Conservation (phyloP, 352 stramenopile genomes). For the Globisporangium megalacanthum region DNA sequence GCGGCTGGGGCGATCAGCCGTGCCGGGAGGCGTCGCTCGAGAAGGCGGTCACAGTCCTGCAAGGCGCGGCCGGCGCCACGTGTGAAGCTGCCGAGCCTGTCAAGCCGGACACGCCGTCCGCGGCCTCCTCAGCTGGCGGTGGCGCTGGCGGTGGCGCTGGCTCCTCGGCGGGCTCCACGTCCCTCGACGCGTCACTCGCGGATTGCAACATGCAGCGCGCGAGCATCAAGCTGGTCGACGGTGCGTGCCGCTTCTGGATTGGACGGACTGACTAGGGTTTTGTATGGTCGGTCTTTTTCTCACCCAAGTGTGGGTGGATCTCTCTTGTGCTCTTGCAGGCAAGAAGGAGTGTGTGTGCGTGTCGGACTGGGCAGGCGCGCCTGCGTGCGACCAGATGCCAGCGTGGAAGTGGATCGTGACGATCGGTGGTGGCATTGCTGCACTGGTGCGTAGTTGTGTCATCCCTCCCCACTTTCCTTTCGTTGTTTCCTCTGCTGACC, state of each 20-base stretch:
- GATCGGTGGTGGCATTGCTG: conserved; percentile 50
- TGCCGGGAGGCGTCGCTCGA: conserved; percentile 47
- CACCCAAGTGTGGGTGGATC: not conserved
- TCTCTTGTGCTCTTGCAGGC: conserved; percentile 4
- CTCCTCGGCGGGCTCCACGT: conserved; percentile 9
- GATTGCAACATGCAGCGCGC: conserved; percentile 54
- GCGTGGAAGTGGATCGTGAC: conserved; percentile 65
- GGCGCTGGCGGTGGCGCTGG: not conserved
- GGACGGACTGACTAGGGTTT: too few species aligned
- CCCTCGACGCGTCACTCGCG: conserved; percentile 16
- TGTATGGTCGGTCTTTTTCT: not conserved
- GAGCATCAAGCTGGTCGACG: conserved; percentile 37
- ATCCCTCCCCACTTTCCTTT: not conserved
- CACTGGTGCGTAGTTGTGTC: conserved; percentile 22
- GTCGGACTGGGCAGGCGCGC: conserved; percentile 55
- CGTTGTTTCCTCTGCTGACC: too few species aligned
- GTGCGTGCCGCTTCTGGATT: not conserved
- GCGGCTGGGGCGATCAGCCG: conserved; percentile 47
- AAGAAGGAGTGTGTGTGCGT: conserved; percentile 45
- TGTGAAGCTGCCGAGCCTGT: conserved; percentile 9
- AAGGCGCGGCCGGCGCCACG: conserved; percentile 7
- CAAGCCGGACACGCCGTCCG: conserved; percentile 3
- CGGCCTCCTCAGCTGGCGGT: not conserved
- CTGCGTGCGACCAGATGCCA: conserved; percentile 44
- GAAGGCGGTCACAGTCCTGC: conserved; percentile 34